Conservation (phyloP, 148 eudicot genomes). For the Vaccinium macrocarpon region DNA sequence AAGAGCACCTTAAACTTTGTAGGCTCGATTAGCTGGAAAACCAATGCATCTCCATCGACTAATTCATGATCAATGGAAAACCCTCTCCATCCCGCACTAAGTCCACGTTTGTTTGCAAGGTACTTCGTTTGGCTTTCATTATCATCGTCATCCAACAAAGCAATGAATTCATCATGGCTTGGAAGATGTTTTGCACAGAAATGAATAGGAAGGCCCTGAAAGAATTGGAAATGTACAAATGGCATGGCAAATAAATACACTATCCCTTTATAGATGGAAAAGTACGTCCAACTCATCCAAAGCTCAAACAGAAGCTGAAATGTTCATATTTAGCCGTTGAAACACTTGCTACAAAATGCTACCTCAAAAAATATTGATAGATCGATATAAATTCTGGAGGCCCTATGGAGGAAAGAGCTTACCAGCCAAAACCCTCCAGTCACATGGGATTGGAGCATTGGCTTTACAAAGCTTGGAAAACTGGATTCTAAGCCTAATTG, state of each 20-base stretch:
- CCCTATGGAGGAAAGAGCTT: slow-evolving; percentile 7
- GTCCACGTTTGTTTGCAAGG: slow-evolving; percentile 59
- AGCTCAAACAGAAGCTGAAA: neutral
- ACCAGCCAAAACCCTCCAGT: slow-evolving; percentile 86
- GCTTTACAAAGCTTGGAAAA: slow-evolving; percentile 58
- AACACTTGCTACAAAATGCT: neutral
- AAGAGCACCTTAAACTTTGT: slow-evolving; percentile 50
- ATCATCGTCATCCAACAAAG: slow-evolving; percentile 52
- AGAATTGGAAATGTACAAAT: neutral
- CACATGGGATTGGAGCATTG: slow-evolving; percentile 93
- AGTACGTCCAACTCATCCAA: neutral
- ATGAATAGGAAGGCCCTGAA: slow-evolving; percentile 58
- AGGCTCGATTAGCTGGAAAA: slow-evolving; percentile 58
- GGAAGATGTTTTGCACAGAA: slow-evolving; percentile 65
- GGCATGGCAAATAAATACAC: neutral
- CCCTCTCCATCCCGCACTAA: slow-evolving; percentile 90
- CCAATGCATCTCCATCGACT: slow-evolving; percentile 68
- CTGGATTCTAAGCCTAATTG: slow-evolving; percentile 37
- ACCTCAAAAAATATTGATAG: neutral
- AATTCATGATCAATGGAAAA: slow-evolving; percentile 70
- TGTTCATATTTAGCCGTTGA: neutral
- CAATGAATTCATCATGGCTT: slow-evolving; percentile 37
- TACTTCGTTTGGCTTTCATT: slow-evolving; percentile 44
- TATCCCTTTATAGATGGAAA: neutral
- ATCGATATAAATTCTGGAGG: neutral